These are phyloP conservation scores for Bjerkandera adusta DNA, from an alignment of 1,284 basidiomycete species.

Conservation along the genomic window DNA sequence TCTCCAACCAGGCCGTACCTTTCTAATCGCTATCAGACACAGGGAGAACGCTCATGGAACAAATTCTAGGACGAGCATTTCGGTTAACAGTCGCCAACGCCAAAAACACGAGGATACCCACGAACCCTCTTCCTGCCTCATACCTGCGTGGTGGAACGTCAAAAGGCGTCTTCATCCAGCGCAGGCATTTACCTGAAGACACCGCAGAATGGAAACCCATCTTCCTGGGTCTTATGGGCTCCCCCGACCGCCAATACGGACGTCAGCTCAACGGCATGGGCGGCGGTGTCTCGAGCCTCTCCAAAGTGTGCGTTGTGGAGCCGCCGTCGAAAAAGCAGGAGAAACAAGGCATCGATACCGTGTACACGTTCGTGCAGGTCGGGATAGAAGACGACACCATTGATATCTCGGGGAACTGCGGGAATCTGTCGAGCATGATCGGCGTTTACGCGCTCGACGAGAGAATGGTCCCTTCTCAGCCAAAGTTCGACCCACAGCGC, in stretches of 20 bases:
- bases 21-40: too few relatives aligned
- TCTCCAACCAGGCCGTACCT: too few relatives aligned
- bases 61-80: too few relatives aligned
- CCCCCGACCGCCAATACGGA: constrained; percentile 70
- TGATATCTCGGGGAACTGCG: constrained; percentile 70
- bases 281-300: constrained; percentile 76
- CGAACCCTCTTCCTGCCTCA: constrained; percentile 53
- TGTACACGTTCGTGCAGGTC: constrained; percentile 64
- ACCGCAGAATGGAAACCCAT: constrained; percentile 54
- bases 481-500: constrained; percentile 9
- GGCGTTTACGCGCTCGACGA: constrained; percentile 67
- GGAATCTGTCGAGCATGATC: constrained; percentile 66
- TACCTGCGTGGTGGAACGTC: constrained; percentile 78
- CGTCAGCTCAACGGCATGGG: constrained; percentile 85
- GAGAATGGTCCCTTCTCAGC: constrained; percentile 41
- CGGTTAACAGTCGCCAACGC: too few relatives aligned
- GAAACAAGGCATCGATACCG: constrained; percentile 47
- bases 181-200: constrained; percentile 47
- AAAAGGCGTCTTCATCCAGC: constrained; percentile 71
- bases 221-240: constrained; percentile 80
- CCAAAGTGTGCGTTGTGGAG: constrained; percentile 76
- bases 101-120: too few relatives aligned
- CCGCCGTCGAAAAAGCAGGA: constrained; percentile 38
- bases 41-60: too few relatives aligned
- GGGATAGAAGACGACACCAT: constrained; percentile 54